Conservation (phyloP, 2,329 filamentous ascomycete species). For the Aspergillus jensenii region DNA sequence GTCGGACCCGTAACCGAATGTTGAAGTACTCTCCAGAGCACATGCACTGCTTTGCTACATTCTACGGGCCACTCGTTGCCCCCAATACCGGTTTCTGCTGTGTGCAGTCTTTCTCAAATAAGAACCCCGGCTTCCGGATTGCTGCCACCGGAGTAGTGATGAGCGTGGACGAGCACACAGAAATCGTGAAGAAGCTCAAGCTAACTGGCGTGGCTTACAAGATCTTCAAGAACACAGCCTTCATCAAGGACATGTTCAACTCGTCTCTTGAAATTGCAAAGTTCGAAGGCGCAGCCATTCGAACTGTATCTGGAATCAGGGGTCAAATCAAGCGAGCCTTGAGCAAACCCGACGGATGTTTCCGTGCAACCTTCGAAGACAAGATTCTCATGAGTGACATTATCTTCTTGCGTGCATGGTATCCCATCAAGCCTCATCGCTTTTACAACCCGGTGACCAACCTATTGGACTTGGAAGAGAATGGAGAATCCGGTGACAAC, state of each 20-base stretch:
- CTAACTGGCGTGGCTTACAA: conserved; percentile 92
- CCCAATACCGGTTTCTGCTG: conserved; percentile 95
- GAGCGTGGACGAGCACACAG: conserved; percentile 89
- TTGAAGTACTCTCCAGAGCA: conserved; percentile 99
- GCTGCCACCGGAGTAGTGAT: conserved; percentile 92
- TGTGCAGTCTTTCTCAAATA: conserved; percentile 82
- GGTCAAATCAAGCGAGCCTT: conserved; percentile 97
- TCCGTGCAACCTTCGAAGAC: conserved; percentile 97
- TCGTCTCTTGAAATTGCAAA: conserved; percentile 92
- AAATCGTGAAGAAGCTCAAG: conserved; percentile 99
- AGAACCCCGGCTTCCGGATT: conserved; percentile 87
- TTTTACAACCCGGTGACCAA: conserved; percentile 98
- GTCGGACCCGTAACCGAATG: conserved; percentile 91
- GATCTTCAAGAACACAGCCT: conserved; percentile 98
- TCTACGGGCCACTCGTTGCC: conserved; percentile 91
- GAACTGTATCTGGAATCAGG: conserved; percentile 91
- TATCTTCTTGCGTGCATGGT: conserved; percentile 95
- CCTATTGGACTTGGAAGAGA: conserved; percentile 63
- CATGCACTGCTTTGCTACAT: conserved; percentile 97
- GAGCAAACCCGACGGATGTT: conserved; percentile 89
- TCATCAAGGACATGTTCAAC: conserved; percentile 98
- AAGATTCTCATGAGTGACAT: conserved; percentile 97
- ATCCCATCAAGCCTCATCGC: conserved; percentile 87
- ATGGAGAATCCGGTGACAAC: conserved; percentile 27
- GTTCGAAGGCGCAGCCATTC: conserved; percentile 93